Evolutionary conservation across 208 protist species (phyloP).

Genomic region (Crithidia sp.): DNA sequence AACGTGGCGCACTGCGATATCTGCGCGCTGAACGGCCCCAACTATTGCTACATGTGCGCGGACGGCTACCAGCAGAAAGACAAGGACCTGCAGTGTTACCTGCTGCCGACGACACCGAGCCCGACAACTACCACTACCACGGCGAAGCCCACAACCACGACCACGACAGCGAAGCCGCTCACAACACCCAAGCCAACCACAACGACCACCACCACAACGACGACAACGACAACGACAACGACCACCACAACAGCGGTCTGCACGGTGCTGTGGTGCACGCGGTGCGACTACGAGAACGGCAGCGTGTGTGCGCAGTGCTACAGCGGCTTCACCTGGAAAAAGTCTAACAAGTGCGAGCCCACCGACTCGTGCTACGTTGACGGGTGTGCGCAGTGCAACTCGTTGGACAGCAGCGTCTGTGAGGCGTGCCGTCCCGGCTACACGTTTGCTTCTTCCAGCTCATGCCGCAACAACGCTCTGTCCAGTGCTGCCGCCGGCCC

Average conservation of each 20-base stretch:
- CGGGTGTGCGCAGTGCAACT: neutral
- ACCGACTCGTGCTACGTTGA: conserved; percentile 6
- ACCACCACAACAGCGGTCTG: conserved; percentile 11
- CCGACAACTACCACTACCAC: conserved; percentile 1
- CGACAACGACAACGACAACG: neutral
- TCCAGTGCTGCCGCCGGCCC: neutral
- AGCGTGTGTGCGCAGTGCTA: conserved; percentile 8
- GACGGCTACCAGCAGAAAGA: conserved; percentile 13
- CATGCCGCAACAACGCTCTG: neutral
- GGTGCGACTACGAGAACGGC: conserved; percentile 10
- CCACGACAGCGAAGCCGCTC: neutral
- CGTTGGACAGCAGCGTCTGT: conserved; percentile 13
- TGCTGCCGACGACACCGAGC: neutral
- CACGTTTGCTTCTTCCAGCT: neutral
- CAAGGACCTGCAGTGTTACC: conserved; percentile 7
- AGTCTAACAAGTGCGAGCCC: conserved; percentile 11
- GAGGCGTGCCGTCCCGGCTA: neutral
- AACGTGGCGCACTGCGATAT: neutral
- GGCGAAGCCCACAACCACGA: neutral
- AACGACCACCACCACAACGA: neutral
- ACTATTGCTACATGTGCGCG: conserved; percentile 15
- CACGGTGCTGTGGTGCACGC: conserved; percentile 4
- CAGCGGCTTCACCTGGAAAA: conserved; percentile 11
- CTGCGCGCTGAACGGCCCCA: conserved; percentile 8
- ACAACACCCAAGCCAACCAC: neutral